Evolutionary conservation across 2,329 filamentous ascomycete genomes (phyloP).

Genomic region (Xylariales sp.): DNA sequence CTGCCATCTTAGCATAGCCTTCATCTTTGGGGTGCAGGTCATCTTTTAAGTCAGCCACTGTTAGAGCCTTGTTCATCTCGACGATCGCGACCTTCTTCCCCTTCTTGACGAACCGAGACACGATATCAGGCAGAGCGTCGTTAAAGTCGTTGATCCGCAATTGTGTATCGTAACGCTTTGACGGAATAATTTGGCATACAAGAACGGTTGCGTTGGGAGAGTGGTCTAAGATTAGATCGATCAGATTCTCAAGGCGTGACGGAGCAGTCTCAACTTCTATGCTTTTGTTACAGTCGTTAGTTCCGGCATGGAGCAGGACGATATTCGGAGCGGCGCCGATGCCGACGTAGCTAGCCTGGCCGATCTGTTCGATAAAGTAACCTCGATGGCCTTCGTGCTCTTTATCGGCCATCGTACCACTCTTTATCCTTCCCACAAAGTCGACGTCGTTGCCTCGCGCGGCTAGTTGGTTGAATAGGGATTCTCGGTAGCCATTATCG

Average conservation of each 20-base stretch:
- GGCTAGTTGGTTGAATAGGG: background rate
- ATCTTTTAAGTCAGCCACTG: conserved; percentile 3
- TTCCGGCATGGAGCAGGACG: conserved; percentile 19
- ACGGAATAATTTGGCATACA: conserved; percentile 15
- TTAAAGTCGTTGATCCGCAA: conserved; percentile 15
- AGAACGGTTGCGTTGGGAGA: conserved; percentile 5
- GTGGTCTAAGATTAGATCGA: conserved; percentile 4
- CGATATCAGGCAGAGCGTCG: background rate
- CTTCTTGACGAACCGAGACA: background rate
- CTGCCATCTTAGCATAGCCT: conserved; percentile 21
- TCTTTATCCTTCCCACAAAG: background rate
- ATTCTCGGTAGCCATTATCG: conserved; percentile 5
- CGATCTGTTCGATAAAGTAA: conserved; percentile 7
- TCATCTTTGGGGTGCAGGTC: conserved; percentile 23
- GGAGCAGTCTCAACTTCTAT: background rate
- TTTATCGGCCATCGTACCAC: background rate
- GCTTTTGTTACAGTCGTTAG: conserved; percentile 4
- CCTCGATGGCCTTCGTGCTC: conserved; percentile 22
- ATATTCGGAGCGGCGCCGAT: conserved; percentile 13
- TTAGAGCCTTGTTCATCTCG: conserved; percentile 4
- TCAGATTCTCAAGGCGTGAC: conserved; percentile 3
- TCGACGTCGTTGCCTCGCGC: conserved; percentile 10
- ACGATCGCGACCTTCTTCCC: conserved; percentile 12
- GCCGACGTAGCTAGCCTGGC: background rate
- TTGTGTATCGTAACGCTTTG: background rate